A percentile compares a stretch with the other conserved stretches of the same genome.
Conservation (phyloP, 2,329 filamentous ascomycete species). For the Neoascochyta sp. region DNA sequence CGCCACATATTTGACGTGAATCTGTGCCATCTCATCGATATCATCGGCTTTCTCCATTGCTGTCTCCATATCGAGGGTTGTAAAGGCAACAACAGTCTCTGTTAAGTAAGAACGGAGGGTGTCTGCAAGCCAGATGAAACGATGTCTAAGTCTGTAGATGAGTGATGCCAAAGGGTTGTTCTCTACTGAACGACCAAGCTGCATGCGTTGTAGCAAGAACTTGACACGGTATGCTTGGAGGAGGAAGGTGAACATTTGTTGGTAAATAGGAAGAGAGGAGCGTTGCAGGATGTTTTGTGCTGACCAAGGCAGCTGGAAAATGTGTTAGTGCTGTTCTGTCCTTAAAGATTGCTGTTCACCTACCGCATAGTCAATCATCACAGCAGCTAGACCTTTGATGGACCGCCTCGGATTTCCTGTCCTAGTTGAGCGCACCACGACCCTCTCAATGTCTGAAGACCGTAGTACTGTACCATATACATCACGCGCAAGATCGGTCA, state of each 20-base stretch:
- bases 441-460: constrained; percentile 56
- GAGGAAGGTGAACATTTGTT: constrained; percentile 69
- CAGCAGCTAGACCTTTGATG: constrained; percentile 58
- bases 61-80: constrained; percentile 54
- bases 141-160: constrained; percentile 59
- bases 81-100: constrained; percentile 64
- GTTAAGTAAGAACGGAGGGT: constrained; percentile 72
- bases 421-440: constrained; percentile 56
- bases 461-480: constrained; percentile 55
- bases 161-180: constrained; percentile 6
- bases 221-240: constrained; percentile 73
- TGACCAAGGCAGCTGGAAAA: constrained; percentile 50
- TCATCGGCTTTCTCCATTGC: constrained; percentile 62
- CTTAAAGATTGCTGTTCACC: constrained; percentile 38
- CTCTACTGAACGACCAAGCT: constrained; percentile 17
- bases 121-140: constrained; percentile 73
- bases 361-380: constrained; percentile 67
- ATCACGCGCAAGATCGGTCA: constrained; percentile 74
- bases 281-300: constrained; percentile 69
- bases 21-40: constrained; percentile 74
- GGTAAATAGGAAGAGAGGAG: constrained; percentile 62
- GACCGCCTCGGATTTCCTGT: constrained; percentile 53
- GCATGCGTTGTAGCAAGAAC: constrained; percentile 59
- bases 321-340: neutral
- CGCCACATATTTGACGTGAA: constrained; percentile 63